Conservation (phyloP, 1,284 basidiomycete species). For the Ceratobasidium sp. region DNA sequence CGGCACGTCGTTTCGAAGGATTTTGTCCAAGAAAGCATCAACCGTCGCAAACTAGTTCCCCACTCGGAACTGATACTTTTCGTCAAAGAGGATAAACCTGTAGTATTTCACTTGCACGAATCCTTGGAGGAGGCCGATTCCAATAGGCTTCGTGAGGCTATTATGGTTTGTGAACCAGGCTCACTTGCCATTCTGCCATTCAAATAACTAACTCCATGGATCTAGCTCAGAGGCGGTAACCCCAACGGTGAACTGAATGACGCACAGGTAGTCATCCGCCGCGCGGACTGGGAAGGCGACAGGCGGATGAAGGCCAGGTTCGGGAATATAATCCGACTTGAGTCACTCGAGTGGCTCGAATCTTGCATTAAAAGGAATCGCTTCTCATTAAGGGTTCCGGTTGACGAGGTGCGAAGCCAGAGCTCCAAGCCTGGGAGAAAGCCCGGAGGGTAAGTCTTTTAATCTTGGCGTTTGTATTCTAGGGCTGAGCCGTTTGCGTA, state of each 20-base stretch:
- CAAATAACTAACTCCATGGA: neutral
- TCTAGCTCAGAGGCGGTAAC: conserved; percentile 21
- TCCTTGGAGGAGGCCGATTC: conserved; percentile 6
- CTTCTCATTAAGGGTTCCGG: neutral
- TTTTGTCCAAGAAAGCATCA: conserved; percentile 33
- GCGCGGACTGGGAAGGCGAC: neutral
- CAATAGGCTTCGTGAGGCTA: neutral
- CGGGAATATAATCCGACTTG: neutral
- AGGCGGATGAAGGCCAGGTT: neutral
- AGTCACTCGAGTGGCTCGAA: conserved; percentile 10
- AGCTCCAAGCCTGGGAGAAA: conserved; percentile 8
- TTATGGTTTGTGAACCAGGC: conserved; percentile 3
- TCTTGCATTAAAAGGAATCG: conserved; percentile 16
- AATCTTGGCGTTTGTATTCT: neutral
- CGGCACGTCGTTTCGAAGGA: conserved; percentile 6
- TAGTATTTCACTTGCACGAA: conserved; percentile 18
- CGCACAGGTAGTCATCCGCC: conserved; percentile 13
- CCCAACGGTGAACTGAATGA: neutral
- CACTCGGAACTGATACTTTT: conserved; percentile 7
- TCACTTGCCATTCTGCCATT: neutral
- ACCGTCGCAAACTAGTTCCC: neutral
- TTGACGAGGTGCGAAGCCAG: neutral
- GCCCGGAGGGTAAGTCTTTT: conserved; percentile 21
- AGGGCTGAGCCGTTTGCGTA: neutral
- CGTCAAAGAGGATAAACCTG: conserved; percentile 16